These are phyloP conservation scores for Solanum chiquidenum DNA, from an alignment of 257 asterid species.

Conservation along the genomic window DNA sequence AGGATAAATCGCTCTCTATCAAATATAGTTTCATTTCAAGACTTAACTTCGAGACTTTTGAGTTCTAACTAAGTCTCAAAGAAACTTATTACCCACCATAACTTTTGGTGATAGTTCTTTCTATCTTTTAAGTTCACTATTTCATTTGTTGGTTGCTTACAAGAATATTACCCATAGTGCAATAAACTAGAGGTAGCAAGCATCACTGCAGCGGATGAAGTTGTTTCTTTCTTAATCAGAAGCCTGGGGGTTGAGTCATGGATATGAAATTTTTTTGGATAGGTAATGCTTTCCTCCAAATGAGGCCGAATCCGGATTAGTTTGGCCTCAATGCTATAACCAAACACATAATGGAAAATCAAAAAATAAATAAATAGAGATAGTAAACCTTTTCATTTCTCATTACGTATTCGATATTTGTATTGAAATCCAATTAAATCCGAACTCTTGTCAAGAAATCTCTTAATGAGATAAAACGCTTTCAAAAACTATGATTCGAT, in stretches of 20 bases:
- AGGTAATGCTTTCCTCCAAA: neutral
- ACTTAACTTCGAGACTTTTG: too few species aligned
- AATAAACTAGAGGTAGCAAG: neutral
- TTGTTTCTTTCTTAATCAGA: too few species aligned
- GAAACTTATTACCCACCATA: neutral
- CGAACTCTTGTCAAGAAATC: neutral
- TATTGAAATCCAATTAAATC: neutral
- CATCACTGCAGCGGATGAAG: too few species aligned
- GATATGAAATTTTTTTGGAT: too few species aligned
- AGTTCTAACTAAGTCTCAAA: neutral
- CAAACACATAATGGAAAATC: too few species aligned
- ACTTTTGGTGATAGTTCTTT: neutral
- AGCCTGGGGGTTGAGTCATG: too few species aligned
- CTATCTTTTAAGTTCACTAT: neutral
- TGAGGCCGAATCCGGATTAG: neutral
- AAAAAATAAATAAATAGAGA: too few species aligned
- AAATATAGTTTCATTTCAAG: neutral
- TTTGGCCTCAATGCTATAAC: neutral
- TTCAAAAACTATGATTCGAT: neutral
- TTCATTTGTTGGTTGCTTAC: neutral
- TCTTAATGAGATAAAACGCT: neutral
- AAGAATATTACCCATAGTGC: neutral
- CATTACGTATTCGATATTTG: neutral
- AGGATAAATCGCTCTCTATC: neutral
- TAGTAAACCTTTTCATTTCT: neutral